Evolutionary conservation across 768 basidiomycete genomes (phyloP).

Genomic region (Amanita subjunquillea): DNA sequence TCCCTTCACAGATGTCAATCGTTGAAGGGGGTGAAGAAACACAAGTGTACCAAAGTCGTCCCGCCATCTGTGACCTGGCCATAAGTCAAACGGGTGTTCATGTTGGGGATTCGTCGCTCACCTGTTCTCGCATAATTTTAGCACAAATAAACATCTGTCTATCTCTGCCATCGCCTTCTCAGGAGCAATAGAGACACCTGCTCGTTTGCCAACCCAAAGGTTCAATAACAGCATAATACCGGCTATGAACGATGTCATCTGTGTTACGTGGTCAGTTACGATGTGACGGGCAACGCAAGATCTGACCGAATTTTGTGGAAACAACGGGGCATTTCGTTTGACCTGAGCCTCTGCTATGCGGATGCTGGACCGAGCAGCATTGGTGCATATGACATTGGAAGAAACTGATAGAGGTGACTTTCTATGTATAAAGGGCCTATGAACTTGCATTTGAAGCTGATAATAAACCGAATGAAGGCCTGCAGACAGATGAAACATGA

Average conservation of each 20-base stretch:
- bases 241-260: slow-evolving; percentile 26
- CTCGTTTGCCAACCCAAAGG: slow-evolving; percentile 39
- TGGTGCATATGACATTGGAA: slow-evolving; percentile 57
- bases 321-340: slow-evolving; percentile 21
- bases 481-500: slow-evolving; percentile 43
- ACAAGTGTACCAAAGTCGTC: slow-evolving; percentile 21
- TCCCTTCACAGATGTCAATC: slow-evolving; percentile 28
- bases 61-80: slow-evolving; percentile 27
- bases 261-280: neutral
- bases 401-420: slow-evolving; percentile 33
- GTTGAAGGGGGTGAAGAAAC: slow-evolving; percentile 13
- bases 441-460: slow-evolving; percentile 52
- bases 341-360: slow-evolving; percentile 54
- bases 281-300: neutral
- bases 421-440: slow-evolving; percentile 56
- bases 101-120: slow-evolving; percentile 7
- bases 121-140: slow-evolving; percentile 27
- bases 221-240: slow-evolving; percentile 45
- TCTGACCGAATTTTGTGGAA: slow-evolving; percentile 22
- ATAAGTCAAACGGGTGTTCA: neutral
- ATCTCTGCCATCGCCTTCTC: slow-evolving; percentile 39
- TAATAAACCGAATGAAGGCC: slow-evolving; percentile 32
- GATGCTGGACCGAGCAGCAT: slow-evolving; percentile 63
- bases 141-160: slow-evolving; percentile 37
- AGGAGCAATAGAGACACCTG: slow-evolving; percentile 26